A percentile compares a stretch with the other conserved stretches of the same genome.
These are phyloP conservation scores for Pluteus cervinus DNA, from an alignment of 768 basidiomycete species.

Conservation along the genomic window DNA sequence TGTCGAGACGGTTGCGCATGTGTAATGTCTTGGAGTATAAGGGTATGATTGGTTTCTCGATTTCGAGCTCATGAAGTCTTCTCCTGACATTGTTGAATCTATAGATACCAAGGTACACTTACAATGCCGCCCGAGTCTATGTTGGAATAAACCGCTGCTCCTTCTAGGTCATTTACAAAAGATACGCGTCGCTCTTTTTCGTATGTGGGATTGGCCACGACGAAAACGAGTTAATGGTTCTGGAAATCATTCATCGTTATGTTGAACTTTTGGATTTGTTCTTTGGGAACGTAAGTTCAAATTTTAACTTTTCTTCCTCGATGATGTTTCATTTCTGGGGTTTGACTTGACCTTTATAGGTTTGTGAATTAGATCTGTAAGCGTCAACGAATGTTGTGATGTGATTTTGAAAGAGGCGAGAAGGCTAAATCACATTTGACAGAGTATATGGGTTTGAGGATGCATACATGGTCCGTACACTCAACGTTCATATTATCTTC, in stretches of 20 bases:
- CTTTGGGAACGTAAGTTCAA: constrained; percentile 73
- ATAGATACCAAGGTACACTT: constrained; percentile 22
- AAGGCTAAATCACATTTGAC: too few relatives aligned
- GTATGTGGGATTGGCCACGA: constrained; percentile 75
- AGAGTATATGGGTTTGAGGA: constrained; percentile 99
- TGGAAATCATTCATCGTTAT: constrained; percentile 93
- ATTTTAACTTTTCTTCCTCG: constrained; percentile 14
- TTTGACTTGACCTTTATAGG: constrained; percentile 48
- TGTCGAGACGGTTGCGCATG: constrained; percentile 84
- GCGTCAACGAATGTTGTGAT: constrained; percentile 12
- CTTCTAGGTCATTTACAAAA: constrained; percentile 78
- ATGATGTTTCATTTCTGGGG: not conserved
- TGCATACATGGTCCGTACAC: constrained; percentile 70
- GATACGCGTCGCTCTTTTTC: constrained; percentile 96
- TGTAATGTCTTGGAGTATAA: constrained; percentile 98
- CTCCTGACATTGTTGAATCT: constrained; percentile 1
- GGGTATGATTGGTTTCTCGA: constrained; percentile 41
- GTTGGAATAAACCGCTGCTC: constrained; percentile 20
- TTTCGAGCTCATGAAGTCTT: not conserved
- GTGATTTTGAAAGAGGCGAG: not conserved
- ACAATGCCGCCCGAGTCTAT: too few relatives aligned
- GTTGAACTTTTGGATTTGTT: constrained; percentile 89
- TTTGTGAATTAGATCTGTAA: constrained; percentile 90
- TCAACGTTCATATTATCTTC: not conserved
- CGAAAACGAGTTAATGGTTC: constrained; percentile 89